Conservation (phyloP, 192 early-diverging fungal genomes). For the Coemansia sp. region DNA sequence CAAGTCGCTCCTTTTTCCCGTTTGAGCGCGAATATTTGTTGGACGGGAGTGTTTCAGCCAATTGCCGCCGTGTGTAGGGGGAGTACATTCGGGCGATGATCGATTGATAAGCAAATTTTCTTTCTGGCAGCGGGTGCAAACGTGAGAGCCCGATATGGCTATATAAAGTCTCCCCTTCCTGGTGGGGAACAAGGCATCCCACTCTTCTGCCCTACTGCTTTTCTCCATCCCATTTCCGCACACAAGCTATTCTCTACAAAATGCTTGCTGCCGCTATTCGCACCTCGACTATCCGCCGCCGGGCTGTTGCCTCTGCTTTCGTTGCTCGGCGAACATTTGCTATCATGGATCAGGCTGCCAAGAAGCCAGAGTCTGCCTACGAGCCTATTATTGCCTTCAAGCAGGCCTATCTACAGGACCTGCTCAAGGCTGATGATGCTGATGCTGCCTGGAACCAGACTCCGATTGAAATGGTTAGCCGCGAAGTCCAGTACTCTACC, state of each 20-base stretch:
- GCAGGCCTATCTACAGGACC: constrained; percentile 34
- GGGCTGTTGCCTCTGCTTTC: neutral
- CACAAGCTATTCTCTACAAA: neutral
- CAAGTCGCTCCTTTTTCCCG: neutral
- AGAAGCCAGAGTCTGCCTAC: constrained; percentile 14
- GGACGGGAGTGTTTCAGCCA: neutral
- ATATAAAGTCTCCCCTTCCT: neutral
- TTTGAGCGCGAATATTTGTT: neutral
- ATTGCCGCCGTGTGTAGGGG: neutral
- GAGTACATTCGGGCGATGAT: neutral
- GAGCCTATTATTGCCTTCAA: constrained; percentile 9
- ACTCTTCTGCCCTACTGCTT: neutral
- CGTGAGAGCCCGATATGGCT: neutral
- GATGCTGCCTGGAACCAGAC: constrained; percentile 46
- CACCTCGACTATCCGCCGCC: neutral
- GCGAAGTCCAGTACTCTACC: constrained; percentile 34
- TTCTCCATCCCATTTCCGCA: neutral
- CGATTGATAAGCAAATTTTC: constrained; percentile 6
- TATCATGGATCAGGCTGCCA: neutral
- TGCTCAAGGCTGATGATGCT: constrained; percentile 44
- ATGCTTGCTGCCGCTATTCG: constrained; percentile 6
- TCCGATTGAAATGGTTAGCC: constrained; percentile 45
- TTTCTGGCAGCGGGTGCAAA: neutral
- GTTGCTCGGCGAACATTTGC: constrained; percentile 16
- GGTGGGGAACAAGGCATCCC: neutral